Percentiles rank a stretch among this genome's conserved stretches.
Conservation (phyloP, 306 rosid species). For the Fragaria iinumae region DNA sequence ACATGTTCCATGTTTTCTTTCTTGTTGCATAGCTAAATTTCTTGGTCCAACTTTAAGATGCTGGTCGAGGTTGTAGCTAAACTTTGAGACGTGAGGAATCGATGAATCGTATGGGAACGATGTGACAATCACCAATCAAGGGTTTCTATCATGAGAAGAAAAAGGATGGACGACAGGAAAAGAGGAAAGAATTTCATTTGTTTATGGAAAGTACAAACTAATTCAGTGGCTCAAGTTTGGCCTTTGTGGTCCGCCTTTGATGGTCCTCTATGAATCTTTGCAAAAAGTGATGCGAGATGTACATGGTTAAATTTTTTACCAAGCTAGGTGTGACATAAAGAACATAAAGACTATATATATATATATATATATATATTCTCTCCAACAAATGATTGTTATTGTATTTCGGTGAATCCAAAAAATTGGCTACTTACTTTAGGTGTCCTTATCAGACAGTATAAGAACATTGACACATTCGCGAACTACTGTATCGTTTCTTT, state of each 20-base stretch:
- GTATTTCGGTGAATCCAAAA: neutral
- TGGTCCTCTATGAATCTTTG: conserved; percentile 36
- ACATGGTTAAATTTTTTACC: neutral
- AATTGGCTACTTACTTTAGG: neutral
- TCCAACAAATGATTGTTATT: neutral
- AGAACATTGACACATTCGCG: conserved; percentile 3
- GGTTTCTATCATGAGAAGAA: neutral
- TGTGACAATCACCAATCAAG: neutral
- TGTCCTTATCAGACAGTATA: neutral
- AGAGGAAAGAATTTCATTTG: conserved; percentile 13
- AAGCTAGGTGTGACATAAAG: neutral
- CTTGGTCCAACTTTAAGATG: neutral
- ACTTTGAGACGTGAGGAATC: conserved; percentile 6
- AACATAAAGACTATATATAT: neutral
- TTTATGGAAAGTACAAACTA: conserved; percentile 13
- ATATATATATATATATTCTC: neutral
- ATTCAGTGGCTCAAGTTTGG: conserved; percentile 28
- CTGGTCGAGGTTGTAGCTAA: neutral
- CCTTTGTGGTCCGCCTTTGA: conserved; percentile 11
- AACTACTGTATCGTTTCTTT: neutral
- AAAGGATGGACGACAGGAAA: conserved; percentile 28
- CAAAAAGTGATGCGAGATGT: neutral
- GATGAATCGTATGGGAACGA: neutral
- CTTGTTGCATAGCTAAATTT: neutral
- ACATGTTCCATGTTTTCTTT: too few relatives aligned